Evolutionary conservation across 2,329 filamentous ascomycete genomes (phyloP), one percentile per base, ranked within the genome.

Genomic region (Chaetomium sp.): DNA sequence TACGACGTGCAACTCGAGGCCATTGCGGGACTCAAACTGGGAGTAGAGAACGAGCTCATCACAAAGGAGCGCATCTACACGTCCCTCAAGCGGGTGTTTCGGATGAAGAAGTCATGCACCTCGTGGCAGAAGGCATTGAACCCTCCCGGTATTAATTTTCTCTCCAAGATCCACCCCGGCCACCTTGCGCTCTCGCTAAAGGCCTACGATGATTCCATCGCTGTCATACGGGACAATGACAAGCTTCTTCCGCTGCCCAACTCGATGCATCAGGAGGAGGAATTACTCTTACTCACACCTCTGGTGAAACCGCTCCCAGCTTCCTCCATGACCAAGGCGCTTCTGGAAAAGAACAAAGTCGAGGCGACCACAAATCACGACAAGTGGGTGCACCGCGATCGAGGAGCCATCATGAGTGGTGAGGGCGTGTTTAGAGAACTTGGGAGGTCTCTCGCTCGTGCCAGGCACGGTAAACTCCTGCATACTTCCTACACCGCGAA

Each of bases 401-500:
- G 85, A 70, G 78, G 84, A 61, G 76, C 87, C 68, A 84, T 97
- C 23, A 92, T 97, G 89, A 97, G 91, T 70, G 94, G 94, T 31
- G 94, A 98, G 77, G 89, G 91, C 33, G 93, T 98, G 0, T 98
- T 98, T 72, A 85, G 92, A 71, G 93, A 97, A 74, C 83, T 98
- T 27, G 94, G 94, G 1, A 87, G 92, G 70, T 92, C 91, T 7
- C 80, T 98, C n/a, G 93, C 94, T 12, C 85, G 94, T 60, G 90
- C 93, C 69, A 84, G 93, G 25, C 92, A 91, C 70, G 92, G 93
- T 23, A 91, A 95, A 72, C 86, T 97, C 6, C 80, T 97, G 19
- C 93, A 98, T 75, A 97, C 94, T 1, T 97, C 93, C 13, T 98
- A 98, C 74, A 97, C 94, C 0, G 91, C 93, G 1, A 96, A 97